phyloP scores from a whole-genome alignment of 495 filamentous ascomycete genomes.

The Penicillium robsamsonii region DNA sequence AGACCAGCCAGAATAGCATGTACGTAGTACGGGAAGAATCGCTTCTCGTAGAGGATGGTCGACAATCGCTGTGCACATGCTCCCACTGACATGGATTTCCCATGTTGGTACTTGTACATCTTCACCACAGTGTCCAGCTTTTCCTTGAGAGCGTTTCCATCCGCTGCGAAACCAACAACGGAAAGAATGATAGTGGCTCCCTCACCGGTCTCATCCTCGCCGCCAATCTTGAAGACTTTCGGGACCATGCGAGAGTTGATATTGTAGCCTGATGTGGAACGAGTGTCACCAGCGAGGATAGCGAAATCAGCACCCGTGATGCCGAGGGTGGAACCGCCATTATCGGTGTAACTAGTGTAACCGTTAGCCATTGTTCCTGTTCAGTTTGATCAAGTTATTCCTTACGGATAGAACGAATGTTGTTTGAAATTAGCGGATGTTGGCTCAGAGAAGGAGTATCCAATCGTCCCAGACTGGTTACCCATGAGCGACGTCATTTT shows the following conservation, averaged over 20 bases:
- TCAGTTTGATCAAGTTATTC: background rate
- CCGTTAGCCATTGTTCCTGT: slow-evolving; percentile 12
- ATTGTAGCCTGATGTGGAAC: slow-evolving; percentile 92
- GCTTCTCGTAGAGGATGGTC: slow-evolving; percentile 92
- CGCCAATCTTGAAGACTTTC: slow-evolving; percentile 96
- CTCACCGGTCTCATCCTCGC: slow-evolving; percentile 76
- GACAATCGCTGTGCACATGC: slow-evolving; percentile 90
- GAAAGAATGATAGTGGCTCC: slow-evolving; percentile 83
- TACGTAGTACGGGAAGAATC: slow-evolving; percentile 98
- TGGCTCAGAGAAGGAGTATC: slow-evolving; percentile 61
- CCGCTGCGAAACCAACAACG: slow-evolving; percentile 92
- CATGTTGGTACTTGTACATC: slow-evolving; percentile 95
- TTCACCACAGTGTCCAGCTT: slow-evolving; percentile 87
- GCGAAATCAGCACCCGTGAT: slow-evolving; percentile 92
- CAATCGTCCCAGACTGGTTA: slow-evolving; percentile 43
- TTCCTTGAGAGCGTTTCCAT: slow-evolving; percentile 87
- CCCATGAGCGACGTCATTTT: slow-evolving; percentile 49
- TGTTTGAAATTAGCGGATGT: slow-evolving; percentile 54
- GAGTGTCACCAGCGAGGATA: slow-evolving; percentile 94
- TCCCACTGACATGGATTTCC: slow-evolving; percentile 85
- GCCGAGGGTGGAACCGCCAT: slow-evolving; percentile 93
- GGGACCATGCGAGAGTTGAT: slow-evolving; percentile 94
- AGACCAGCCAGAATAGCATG: slow-evolving; percentile 88
- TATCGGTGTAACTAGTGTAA: slow-evolving; percentile 83
- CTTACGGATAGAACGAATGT: slow-evolving; percentile 93